A percentile compares a stretch with the other conserved stretches of the same genome.
These are phyloP conservation scores for Cyclanthera cordifolia DNA, from an alignment of 306 rosid genomes.

Conservation along the genomic window DNA sequence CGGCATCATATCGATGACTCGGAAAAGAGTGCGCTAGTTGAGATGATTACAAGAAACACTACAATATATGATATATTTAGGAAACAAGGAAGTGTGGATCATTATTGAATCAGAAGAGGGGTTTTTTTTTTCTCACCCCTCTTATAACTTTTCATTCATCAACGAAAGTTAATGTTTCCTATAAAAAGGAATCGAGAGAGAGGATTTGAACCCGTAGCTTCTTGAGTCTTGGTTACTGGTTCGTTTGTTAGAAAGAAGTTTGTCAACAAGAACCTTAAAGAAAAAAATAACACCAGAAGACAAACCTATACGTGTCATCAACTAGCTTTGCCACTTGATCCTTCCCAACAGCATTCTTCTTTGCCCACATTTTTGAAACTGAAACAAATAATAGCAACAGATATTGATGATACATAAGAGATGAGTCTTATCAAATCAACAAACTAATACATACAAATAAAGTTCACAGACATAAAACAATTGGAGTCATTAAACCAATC, in stretches of 20 bases:
- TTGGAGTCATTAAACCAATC: not conserved
- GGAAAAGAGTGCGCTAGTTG: not conserved
- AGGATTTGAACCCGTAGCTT: too few relatives aligned
- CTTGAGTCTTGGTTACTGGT: too few relatives aligned
- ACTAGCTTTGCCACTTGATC: conserved; percentile 87
- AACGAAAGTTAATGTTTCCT: too few relatives aligned
- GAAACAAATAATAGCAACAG: conserved; percentile 15
- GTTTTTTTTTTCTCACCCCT: too few relatives aligned
- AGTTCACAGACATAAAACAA: not conserved
- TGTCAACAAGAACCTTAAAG: not conserved
- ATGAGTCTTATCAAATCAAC: not conserved
- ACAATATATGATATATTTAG: not conserved
- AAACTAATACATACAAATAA: not conserved
- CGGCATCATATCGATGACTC: too few relatives aligned
- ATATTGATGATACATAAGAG: not conserved
- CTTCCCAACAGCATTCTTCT: conserved; percentile 72
- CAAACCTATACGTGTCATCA: conserved; percentile 87
- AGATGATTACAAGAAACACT: conserved; percentile 1
- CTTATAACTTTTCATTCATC: too few relatives aligned
- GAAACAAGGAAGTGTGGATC: not conserved
- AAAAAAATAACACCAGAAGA: conserved; percentile 9
- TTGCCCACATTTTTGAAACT: conserved; percentile 64
- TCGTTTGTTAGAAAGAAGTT: not conserved
- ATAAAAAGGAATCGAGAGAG: too few relatives aligned
- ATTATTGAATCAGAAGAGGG: not conserved